phyloP scores from a whole-genome alignment of 352 stramenopile genomes.

The Phytophthora quininea region DNA sequence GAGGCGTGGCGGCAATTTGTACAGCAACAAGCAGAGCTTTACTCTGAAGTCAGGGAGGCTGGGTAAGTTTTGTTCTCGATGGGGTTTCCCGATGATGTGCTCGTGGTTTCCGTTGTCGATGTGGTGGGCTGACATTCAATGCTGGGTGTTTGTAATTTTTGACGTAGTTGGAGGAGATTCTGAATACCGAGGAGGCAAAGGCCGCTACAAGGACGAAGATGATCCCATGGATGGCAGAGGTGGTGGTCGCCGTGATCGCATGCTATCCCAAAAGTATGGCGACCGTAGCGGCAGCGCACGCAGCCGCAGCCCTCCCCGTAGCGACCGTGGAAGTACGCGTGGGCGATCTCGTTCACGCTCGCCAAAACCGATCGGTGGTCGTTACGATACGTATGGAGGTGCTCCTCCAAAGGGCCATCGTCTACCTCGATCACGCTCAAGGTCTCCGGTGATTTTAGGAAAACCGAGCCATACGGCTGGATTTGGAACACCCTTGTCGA shows the following conservation, averaged over 20 bases:
- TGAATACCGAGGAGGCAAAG: conserved; percentile 33
- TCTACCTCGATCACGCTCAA: conserved; percentile 33
- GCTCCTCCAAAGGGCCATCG: conserved; percentile 24
- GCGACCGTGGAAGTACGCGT: conserved; percentile 27
- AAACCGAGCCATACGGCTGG: conserved; percentile 28
- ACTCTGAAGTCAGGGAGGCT: conserved; percentile 61
- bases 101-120: conserved; percentile 16
- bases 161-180: conserved; percentile 34
- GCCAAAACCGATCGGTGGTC: conserved; percentile 18
- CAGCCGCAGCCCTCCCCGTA: conserved; percentile 33
- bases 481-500: conserved; percentile 16
- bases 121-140: conserved; percentile 28
- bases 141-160: conserved; percentile 23
- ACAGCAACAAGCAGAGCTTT: conserved; percentile 46
- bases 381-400: conserved; percentile 10
- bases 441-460: conserved; percentile 30
- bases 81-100: conserved; percentile 11
- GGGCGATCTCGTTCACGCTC: conserved; percentile 42
- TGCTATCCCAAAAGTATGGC: conserved; percentile 32
- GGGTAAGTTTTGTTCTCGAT: conserved; percentile 38
- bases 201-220: conserved; percentile 27
- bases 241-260: conserved; percentile 23
- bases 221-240: conserved; percentile 20
- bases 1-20: conserved; percentile 26
- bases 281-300: conserved; percentile 23